These are phyloP conservation scores for Acanthamoeba sp. DNA, from an alignment of 208 protist genomes.

Conservation along the genomic window DNA sequence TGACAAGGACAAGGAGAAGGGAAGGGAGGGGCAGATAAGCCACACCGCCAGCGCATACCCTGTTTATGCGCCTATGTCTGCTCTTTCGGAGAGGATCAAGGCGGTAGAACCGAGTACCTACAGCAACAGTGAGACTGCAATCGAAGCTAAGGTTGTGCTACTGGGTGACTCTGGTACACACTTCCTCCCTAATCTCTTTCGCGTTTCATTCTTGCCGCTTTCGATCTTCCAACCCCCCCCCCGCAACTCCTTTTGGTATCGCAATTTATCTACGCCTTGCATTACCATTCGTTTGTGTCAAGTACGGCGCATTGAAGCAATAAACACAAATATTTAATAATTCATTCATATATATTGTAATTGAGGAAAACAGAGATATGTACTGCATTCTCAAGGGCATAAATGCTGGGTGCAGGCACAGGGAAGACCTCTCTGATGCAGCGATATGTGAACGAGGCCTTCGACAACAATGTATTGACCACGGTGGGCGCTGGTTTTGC, in stretches of 20 bases:
- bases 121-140: slow-evolving; percentile 14
- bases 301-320: no score
- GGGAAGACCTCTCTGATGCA: slow-evolving; percentile 56
- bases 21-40: no score
- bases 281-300: no score
- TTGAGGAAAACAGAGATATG: background rate
- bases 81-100: slow-evolving; percentile 1
- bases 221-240: no score
- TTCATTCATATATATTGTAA: background rate
- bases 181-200: background rate
- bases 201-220: background rate
- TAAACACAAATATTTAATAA: background rate
- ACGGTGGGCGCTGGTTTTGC: slow-evolving; percentile 50
- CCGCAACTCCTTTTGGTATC: no score
- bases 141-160: slow-evolving; percentile 60
- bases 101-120: slow-evolving; percentile 22
- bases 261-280: no score
- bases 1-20: no score
- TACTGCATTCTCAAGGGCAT: background rate
- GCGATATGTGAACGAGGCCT: slow-evolving; percentile 46
- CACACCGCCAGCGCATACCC: no score
- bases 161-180: slow-evolving; percentile 8
- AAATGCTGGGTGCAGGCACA: slow-evolving; percentile 2
- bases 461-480: background rate
- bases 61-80: no score